Evolutionary conservation across 352 stramenopile species (phyloP).

Genomic region (Pythium vanterpoolii): DNA sequence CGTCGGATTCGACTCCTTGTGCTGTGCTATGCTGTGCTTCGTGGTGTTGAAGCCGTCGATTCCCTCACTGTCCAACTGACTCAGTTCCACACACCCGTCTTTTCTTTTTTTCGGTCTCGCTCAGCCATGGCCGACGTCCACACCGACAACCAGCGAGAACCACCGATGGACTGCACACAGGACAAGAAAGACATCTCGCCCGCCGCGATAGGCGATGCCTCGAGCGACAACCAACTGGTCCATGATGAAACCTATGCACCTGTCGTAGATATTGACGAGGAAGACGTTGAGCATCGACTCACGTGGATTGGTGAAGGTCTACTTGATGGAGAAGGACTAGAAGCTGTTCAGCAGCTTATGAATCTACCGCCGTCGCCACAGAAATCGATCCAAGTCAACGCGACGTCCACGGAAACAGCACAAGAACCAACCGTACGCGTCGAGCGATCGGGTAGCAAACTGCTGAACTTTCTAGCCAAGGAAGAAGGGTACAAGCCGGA

Average conservation of each 20-base stretch:
- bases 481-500: slow-evolving; percentile 27
- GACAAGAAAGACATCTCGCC: slow-evolving; percentile 17
- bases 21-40: not conserved
- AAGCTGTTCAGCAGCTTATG: slow-evolving; percentile 43
- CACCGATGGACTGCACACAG: not conserved
- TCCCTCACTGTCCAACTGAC: slow-evolving; percentile 14
- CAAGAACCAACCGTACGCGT: not conserved
- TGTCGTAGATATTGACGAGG: slow-evolving; percentile 16
- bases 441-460: slow-evolving; percentile 29
- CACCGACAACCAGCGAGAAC: slow-evolving; percentile 6
- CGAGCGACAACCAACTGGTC: slow-evolving; percentile 19
- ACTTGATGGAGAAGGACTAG: slow-evolving; percentile 44
- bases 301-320: slow-evolving; percentile 72
- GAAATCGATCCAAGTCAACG: not conserved
- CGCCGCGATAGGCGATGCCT: not conserved
- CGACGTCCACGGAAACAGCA: not conserved
- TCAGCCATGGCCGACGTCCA: slow-evolving; percentile 15
- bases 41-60: slow-evolving; percentile 6
- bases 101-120: not conserved
- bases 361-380: slow-evolving; percentile 27
- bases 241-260: slow-evolving; percentile 14
- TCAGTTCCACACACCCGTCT: not conserved
- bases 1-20: slow-evolving; percentile 3
- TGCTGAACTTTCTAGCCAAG: slow-evolving; percentile 44
- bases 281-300: slow-evolving; percentile 35